Evolutionary conservation across 2,329 filamentous ascomycete genomes (phyloP).

Genomic region (Diplodia scrobiculata): DNA sequence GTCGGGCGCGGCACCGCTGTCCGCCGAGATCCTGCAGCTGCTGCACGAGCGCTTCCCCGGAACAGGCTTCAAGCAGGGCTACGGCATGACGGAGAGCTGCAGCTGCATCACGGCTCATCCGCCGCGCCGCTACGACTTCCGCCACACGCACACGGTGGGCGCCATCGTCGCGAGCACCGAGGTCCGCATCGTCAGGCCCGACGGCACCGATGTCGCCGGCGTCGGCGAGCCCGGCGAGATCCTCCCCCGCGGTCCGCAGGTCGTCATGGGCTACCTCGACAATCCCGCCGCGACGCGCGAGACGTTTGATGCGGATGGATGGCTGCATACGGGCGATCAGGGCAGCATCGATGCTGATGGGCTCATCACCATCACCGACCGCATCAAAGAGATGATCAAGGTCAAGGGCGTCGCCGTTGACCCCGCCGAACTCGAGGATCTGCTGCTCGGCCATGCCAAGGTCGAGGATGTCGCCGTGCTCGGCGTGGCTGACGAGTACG

Average conservation of each 20-base stretch:
- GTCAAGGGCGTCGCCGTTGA: slow-evolving; percentile 65
- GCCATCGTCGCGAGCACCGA: slow-evolving; percentile 61
- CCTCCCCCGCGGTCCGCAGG: slow-evolving; percentile 52
- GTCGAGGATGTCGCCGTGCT: slow-evolving; percentile 62
- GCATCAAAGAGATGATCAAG: slow-evolving; percentile 70
- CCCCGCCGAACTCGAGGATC: slow-evolving; percentile 65
- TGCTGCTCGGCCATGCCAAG: slow-evolving; percentile 59
- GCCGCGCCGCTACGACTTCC: slow-evolving; percentile 58
- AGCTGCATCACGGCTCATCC: slow-evolving; percentile 65
- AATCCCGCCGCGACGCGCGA: slow-evolving; percentile 49
- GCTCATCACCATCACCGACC: slow-evolving; percentile 60
- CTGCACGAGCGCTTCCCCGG: slow-evolving; percentile 60
- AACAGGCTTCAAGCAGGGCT: slow-evolving; percentile 66
- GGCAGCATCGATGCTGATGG: slow-evolving; percentile 60
- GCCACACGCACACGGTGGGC: slow-evolving; percentile 60
- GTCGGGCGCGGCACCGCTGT: slow-evolving; percentile 62
- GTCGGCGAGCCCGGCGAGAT: slow-evolving; percentile 58
- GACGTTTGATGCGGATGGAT: slow-evolving; percentile 54
- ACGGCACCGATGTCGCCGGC: slow-evolving; percentile 52
- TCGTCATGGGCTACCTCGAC: slow-evolving; percentile 55
- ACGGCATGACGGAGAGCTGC: slow-evolving; percentile 69
- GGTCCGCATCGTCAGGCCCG: slow-evolving; percentile 61
- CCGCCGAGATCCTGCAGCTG: slow-evolving; percentile 59
- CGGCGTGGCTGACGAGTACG: slow-evolving; percentile 57
- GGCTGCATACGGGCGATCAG: slow-evolving; percentile 61